These are phyloP conservation scores for Alternaria sp. DNA, from an alignment of 2,329 filamentous ascomycete species.

Conservation along the genomic window DNA sequence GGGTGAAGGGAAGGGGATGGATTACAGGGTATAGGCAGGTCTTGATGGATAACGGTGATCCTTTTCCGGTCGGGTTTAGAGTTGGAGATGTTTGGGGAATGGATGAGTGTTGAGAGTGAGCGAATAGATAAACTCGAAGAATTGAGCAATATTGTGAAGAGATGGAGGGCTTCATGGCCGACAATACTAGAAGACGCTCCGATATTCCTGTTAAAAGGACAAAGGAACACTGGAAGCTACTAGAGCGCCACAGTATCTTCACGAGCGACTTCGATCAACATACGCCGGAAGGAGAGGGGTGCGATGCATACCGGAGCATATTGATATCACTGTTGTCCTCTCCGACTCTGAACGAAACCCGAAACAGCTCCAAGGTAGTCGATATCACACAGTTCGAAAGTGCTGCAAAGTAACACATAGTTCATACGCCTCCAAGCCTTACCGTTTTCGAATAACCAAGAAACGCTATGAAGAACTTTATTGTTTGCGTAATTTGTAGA, in stretches of 20 bases:
- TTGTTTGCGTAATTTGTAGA: not conserved
- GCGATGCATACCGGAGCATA: not conserved
- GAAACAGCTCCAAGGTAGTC: not conserved
- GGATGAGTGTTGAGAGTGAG: not conserved
- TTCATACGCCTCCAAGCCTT: not conserved
- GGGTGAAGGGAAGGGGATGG: slow-evolving; percentile 57
- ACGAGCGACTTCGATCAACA: not conserved
- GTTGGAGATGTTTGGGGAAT: slow-evolving; percentile 44
- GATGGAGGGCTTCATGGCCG: not conserved
- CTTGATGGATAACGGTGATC: slow-evolving; percentile 56
- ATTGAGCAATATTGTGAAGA: not conserved
- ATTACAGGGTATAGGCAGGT: slow-evolving; percentile 57
- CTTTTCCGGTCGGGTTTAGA: slow-evolving; percentile 53
- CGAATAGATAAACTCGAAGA: not conserved
- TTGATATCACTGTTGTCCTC: not conserved
- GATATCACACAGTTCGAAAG: not conserved
- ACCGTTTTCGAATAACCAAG: not conserved
- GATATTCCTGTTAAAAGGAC: not conserved
- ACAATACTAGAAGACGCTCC: not conserved
- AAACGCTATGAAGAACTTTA: not conserved
- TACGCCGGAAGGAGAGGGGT: not conserved
- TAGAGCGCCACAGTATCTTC: not conserved
- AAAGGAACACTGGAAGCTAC: not conserved
- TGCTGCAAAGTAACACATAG: not conserved
- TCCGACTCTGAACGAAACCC: not conserved